phyloP scores from a whole-genome alignment of 176 grass and related monocot species.

The Hordeum vulgare region DNA sequence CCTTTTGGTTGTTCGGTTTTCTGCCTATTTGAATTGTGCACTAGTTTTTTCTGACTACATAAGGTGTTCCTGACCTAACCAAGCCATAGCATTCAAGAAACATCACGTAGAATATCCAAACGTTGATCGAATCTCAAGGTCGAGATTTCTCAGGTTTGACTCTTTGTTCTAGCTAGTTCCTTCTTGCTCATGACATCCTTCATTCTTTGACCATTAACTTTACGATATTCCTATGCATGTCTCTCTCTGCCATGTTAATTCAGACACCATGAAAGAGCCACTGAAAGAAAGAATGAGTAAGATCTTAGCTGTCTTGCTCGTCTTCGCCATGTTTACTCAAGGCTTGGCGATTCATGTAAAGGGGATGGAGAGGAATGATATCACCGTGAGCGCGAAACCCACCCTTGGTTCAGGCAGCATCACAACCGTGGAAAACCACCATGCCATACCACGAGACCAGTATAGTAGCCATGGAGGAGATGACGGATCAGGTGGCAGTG shows the following conservation, averaged over 20 bases:
- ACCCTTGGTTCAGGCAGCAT: background rate
- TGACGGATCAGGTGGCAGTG: background rate
- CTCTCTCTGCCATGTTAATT: background rate
- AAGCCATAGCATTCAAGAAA: slow-evolving; percentile 15
- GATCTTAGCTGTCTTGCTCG: slow-evolving; percentile 9
- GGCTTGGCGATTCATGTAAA: background rate
- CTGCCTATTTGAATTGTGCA: slow-evolving; percentile 9
- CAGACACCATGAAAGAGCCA: background rate
- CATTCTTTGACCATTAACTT: background rate
- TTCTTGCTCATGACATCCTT: background rate
- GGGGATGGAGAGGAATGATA: background rate
- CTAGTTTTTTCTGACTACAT: slow-evolving; percentile 26
- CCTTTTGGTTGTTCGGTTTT: background rate
- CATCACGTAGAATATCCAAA: slow-evolving; percentile 9
- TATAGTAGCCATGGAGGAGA: slow-evolving; percentile 32
- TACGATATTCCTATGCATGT: background rate
- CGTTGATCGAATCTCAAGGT: background rate
- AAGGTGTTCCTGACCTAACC: slow-evolving; percentile 18
- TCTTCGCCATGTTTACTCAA: background rate
- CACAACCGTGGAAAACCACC: slow-evolving; percentile 42
- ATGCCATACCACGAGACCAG: slow-evolving; percentile 43
- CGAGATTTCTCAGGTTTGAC: slow-evolving; percentile 20
- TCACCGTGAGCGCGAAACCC: background rate
- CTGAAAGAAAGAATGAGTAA: background rate
- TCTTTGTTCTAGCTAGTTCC: background rate